phyloP scores from a whole-genome alignment of 805 yeast genomes.

The Lipomyces yamadae region DNA sequence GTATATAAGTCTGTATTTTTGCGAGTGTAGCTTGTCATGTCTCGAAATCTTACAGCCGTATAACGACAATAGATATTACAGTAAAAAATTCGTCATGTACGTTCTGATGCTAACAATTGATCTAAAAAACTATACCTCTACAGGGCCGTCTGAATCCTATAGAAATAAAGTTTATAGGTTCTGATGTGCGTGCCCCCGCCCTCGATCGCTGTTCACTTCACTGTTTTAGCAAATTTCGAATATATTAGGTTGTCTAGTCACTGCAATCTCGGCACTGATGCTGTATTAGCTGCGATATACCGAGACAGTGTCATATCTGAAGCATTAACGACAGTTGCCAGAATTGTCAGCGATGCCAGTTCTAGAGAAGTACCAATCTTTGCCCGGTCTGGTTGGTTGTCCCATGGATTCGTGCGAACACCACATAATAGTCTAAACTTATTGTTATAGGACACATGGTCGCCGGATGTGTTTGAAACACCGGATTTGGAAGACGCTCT shows the following conservation, averaged over 20 bases:
- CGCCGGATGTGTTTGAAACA: constrained; percentile 36
- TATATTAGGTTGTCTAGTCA: too few species aligned
- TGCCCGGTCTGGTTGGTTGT: constrained; percentile 29
- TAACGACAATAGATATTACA: too few species aligned
- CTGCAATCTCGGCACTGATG: too few species aligned
- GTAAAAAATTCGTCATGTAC: too few species aligned
- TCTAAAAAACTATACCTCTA: too few species aligned
- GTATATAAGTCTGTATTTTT: too few species aligned
- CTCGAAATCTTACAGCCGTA: neutral
- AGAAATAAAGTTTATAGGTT: neutral
- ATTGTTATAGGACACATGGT: constrained; percentile 33
- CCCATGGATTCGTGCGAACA: neutral
- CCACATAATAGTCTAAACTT: neutral
- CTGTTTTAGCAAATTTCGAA: too few species aligned
- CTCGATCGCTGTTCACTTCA: too few species aligned
- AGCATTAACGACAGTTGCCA: neutral
- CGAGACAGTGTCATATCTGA: neutral
- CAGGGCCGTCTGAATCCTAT: too few species aligned
- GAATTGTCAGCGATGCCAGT: constrained; percentile 13
- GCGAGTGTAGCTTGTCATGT: neutral
- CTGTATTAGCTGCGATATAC: neutral
- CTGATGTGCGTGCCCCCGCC: neutral
- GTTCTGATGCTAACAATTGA: too few species aligned
- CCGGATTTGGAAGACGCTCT: constrained; percentile 20
- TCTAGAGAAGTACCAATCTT: constrained; percentile 25